phyloP scores from a whole-genome alignment of 305 asterid genomes.

The Fraxinus ornus region DNA sequence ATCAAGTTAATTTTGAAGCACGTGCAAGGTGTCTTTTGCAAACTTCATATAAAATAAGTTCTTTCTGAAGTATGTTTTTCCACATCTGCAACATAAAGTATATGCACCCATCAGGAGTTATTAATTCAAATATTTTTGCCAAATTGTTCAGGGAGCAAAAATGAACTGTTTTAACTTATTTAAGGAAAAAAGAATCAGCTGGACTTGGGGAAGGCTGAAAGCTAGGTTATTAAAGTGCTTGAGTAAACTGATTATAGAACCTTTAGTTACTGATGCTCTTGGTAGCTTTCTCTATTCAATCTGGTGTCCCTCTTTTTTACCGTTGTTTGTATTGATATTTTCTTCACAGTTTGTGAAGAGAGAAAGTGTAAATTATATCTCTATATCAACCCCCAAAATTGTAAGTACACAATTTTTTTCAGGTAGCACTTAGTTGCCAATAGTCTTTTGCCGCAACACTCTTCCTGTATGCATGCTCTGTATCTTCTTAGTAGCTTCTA shows the following conservation, averaged over 20 bases:
- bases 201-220: not conserved
- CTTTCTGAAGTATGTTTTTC: not conserved
- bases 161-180: not conserved
- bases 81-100: not conserved
- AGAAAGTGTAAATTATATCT: not conserved
- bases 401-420: not conserved
- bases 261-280: not conserved
- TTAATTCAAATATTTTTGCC: not conserved
- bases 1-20: not conserved
- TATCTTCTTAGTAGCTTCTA: not conserved
- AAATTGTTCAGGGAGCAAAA: not conserved
- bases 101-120: not conserved
- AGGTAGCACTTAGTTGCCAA: not conserved
- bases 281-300: not conserved
- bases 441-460: not conserved
- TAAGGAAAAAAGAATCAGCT: not conserved
- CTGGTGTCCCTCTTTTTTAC: not conserved
- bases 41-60: not conserved
- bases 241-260: not conserved
- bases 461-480: not conserved
- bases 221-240: not conserved
- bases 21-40: not conserved
- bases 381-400: not conserved
- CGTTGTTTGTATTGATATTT: not conserved
- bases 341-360: not conserved